Evolutionary conservation across 805 yeast species (phyloP), one percentile per base, ranked within the genome.

Genomic region (Ascoidea rubescens): DNA sequence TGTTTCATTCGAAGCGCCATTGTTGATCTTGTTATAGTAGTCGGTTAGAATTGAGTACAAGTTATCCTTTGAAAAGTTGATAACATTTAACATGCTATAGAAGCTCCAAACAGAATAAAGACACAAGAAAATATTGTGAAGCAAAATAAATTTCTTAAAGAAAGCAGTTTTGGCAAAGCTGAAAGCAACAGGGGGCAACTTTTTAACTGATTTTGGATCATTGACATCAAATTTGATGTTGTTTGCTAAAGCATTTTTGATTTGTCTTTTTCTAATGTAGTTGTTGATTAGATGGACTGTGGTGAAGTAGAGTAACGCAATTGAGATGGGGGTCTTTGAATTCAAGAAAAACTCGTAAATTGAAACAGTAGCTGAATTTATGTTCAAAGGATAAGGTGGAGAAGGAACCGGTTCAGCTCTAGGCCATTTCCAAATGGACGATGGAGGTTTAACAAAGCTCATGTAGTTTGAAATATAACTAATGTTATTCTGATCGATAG

Each of bases 41-140:
- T 46, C 46, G 14, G 55, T 47, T 33, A 70, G 58, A 12, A 66
- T 50, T 16, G 51, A 53, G 12, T 68, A 67, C 5, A 71, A 50
- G 21, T 65, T 50, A 21, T 61, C 62, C 45, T 62, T 62, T 4
- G 72, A 64, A 54, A 75, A 71, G 49, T 66, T 63, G 53, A 82
- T 75, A 8, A 83, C 70, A 17, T 67, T 59, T 31, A 74, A 64
- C 81, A 82, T 80, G n/a, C 87, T 86, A 28, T 78, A 48, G 56
- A 81, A 81, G 6, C 88, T 81, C 87, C 87, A 82, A 33, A 74
- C 73, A 2, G 87, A 81, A 65, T 81, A 82, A n/a, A 68, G 67
- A 62, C 87, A 82, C 44, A 82, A 72, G 47, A 75, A 72, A 28
- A 79, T 57, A 61, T 82, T 82, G 66, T 82, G 89, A 46, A 78